A percentile compares a stretch with the other conserved stretches of the same genome.
Evolutionary conservation across 2,329 filamentous ascomycete genomes (phyloP).

Genomic region (Fusarium ambrosium): DNA sequence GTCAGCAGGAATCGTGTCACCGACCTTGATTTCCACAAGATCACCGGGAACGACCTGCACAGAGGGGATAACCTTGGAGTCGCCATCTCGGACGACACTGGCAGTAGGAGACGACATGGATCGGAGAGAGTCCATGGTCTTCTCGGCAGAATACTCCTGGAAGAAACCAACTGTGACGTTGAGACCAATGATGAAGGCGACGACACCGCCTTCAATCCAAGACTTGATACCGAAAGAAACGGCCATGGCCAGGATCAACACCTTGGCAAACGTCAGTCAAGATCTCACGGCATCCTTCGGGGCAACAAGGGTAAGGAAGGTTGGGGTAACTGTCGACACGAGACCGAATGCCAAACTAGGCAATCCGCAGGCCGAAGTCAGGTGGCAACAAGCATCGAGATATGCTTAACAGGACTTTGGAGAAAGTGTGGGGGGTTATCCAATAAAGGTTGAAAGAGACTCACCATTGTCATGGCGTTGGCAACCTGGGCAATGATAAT

Average conservation of each 20-base stretch:
- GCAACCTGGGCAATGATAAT: conserved; percentile 74
- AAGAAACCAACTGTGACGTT: conserved; percentile 68
- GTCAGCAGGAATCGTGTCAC: conserved; percentile 73
- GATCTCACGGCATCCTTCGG: conserved; percentile 1
- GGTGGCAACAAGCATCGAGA: conserved; percentile 52
- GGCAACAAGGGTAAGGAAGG: conserved; percentile 14
- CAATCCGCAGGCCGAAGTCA: conserved; percentile 41
- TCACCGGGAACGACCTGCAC: conserved; percentile 69
- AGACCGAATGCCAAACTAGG: conserved; percentile 59
- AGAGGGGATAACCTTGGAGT: conserved; percentile 54
- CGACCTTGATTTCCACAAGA: conserved; percentile 66
- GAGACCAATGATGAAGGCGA: conserved; percentile 68
- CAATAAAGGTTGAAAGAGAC: conserved; percentile 18
- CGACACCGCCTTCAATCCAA: conserved; percentile 72
- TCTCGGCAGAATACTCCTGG: conserved; percentile 62
- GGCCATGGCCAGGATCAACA: conserved; percentile 69
- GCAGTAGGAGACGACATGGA: conserved; percentile 60
- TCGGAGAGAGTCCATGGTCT: conserved; percentile 63
- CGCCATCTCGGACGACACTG: conserved; percentile 58
- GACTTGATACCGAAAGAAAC: conserved; percentile 70
- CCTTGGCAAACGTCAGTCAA: conserved; percentile 49
- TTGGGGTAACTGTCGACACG: conserved; percentile 56
- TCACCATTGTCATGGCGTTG: conserved; percentile 77
- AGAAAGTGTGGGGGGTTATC: conserved; percentile 18
- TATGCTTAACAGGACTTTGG: conserved; percentile 29